Base-by-base conservation (phyloP, 2,329 filamentous ascomycete species). In the Pezicula rhizophila region DNA sequence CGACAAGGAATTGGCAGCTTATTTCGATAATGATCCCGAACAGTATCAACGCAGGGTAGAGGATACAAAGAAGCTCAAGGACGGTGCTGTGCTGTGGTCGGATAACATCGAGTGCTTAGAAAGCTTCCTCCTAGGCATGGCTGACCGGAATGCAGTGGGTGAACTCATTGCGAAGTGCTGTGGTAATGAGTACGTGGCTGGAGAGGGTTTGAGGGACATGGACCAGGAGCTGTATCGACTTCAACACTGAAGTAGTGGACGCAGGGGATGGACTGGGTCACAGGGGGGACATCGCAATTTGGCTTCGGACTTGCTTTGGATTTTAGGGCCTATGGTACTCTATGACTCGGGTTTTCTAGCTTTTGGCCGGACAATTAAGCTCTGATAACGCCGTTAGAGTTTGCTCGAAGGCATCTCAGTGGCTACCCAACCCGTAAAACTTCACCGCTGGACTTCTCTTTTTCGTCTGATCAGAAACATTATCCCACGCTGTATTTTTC, bases 161-260 rank as follows among this genome's bases (percentile, higher is more conserved):
- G 51, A 52, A 11, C 54, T 71, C 11, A 69, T 71, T 60, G 59
- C 58, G 50, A 51, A 53, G 33, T 61, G 64, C 18, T 78, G 77
- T 49, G 71, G 68, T 2, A 69, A 72, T 17, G 73, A 78, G 56
- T 76, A 68, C 54, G 67, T 72, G 34, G 66, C 73, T 47, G 73
- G 73, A 41, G 68, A 69, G 37, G 68, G 71, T 15, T 62, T 77
- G 55, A 69, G 62, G 50, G 73, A 70, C 56, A 66, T n/a, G 60
- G 37, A 49, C 25, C 34, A 23, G 20, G 33, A 34, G 11, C 41
- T 15, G 41, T 43, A 25, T 43, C 41, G 41, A 40, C 7, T 18
- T 40, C 38, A 40, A 12, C 17, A 23, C 17, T 40, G 28, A 31
- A 31, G 2, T 10, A 31, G 2, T 10, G 8, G 28, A 5, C 28